These are phyloP conservation scores for Corynespora cassiicola DNA, from an alignment of 2,329 filamentous ascomycete species.

Conservation along the genomic window DNA sequence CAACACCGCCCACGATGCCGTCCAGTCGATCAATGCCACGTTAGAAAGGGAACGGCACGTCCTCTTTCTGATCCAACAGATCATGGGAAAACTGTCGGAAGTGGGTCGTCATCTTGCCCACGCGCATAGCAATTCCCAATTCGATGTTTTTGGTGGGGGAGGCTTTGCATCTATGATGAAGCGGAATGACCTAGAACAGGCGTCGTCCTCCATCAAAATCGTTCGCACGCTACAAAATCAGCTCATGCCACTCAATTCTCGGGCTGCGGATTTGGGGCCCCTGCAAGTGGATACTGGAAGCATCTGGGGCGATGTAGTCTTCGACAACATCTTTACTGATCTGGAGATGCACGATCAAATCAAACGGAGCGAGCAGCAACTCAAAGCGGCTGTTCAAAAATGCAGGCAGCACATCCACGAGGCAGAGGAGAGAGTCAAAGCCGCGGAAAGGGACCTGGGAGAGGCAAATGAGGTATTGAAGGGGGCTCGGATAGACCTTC, in stretches of 20 bases:
- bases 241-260: conserved; percentile 49
- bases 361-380: conserved; percentile 49
- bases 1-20: conserved; percentile 15
- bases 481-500: conserved; percentile 46
- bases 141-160: conserved; percentile 60
- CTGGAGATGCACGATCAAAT: conserved; percentile 61
- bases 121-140: conserved; percentile 32
- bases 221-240: conserved; percentile 47
- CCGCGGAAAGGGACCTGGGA: conserved; percentile 27
- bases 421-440: conserved; percentile 36
- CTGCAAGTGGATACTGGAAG: conserved; percentile 55
- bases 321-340: conserved; percentile 62
- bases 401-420: conserved; percentile 43
- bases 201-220: conserved; percentile 52
- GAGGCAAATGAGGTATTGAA: conserved; percentile 40
- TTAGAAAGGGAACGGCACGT: conserved; percentile 34
- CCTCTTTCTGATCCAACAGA: conserved; percentile 32
- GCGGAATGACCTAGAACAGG: conserved; percentile 57
- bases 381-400: conserved; percentile 23
- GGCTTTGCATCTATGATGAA: conserved; percentile 61
- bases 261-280: conserved; percentile 45
- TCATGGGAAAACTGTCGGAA: conserved; percentile 24
- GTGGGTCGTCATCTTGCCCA: conserved; percentile 25
- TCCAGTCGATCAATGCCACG: conserved; percentile 17
- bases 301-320: conserved; percentile 60